Percentiles rank a stretch among this genome's conserved stretches.
Conservation (phyloP, 2,329 filamentous ascomycete species). For the Fusarium sp. region DNA sequence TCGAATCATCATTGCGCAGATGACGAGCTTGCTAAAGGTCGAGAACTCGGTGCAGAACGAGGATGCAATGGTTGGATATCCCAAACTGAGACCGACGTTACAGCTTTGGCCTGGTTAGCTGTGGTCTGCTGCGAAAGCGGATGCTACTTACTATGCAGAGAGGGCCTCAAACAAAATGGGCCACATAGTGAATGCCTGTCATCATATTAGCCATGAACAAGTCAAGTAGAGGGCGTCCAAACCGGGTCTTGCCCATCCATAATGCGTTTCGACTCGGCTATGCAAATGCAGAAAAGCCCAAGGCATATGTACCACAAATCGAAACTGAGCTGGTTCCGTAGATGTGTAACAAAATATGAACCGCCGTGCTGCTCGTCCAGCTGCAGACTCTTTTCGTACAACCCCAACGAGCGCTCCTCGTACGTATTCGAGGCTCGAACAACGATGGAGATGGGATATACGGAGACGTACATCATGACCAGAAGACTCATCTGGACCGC, state of each 20-base stretch:
- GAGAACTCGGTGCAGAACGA: slow-evolving; percentile 53
- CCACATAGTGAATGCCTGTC: slow-evolving; percentile 51
- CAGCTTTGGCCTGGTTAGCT: slow-evolving; percentile 45
- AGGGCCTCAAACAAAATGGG: slow-evolving; percentile 55
- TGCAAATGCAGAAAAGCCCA: slow-evolving; percentile 56
- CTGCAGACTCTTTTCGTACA: slow-evolving; percentile 61
- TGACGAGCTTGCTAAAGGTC: slow-evolving; percentile 54
- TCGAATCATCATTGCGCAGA: slow-evolving; percentile 58
- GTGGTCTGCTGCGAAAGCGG: too few relatives aligned
- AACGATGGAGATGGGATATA: slow-evolving; percentile 73
- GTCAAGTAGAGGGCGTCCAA: not conserved
- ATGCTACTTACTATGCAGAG: slow-evolving; percentile 52
- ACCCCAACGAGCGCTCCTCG: slow-evolving; percentile 73
- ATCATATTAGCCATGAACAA: not conserved
- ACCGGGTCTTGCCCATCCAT: slow-evolving; percentile 48
- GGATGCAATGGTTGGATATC: slow-evolving; percentile 50
- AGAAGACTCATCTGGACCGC: slow-evolving; percentile 72
- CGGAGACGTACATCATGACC: slow-evolving; percentile 77
- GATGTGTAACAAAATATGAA: slow-evolving; percentile 53
- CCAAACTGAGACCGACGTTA: slow-evolving; percentile 56
- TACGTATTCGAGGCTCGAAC: slow-evolving; percentile 75
- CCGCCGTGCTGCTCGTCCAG: slow-evolving; percentile 49
- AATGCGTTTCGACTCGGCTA: slow-evolving; percentile 49
- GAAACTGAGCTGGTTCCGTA: slow-evolving; percentile 58
- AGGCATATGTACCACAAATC: slow-evolving; percentile 61